Base-by-base conservation (phyloP, 768 basidiomycete species). In the Kwoniella sp. region DNA sequence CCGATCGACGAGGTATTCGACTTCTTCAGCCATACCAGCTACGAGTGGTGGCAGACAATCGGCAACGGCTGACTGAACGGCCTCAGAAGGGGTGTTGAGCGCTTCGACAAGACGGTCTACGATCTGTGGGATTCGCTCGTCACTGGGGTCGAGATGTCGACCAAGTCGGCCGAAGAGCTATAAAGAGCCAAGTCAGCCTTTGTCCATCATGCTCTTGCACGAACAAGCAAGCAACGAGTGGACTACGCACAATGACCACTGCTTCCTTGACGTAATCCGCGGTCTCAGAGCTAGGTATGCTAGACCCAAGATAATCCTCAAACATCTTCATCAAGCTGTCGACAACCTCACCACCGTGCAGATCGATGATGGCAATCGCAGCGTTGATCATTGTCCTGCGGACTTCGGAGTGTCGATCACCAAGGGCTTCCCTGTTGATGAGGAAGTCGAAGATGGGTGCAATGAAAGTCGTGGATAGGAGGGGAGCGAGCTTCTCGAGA, bases 61-160 rank as follows among this genome's bases (percentile, higher is more conserved):
- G 0, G 94, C 92, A 1, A 98, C 93, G 8, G 96, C 94, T 51
- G 92, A 89, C 78, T 98, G 95, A 0, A 99, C 96, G 76, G 94
- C 89, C 78, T 99, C 96, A 1, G 93, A 87, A 0, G 95, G 96
- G 0, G 94, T 98, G 80, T 89, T 90, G 63, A 99, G 83, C 0
- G 95, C 92, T 31, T 91, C 90, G 8, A 95, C 87, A 22, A 98
- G 83, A 11, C 93, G 84, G 66, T 92, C 87, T 9, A 97, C 89
- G 67, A 97, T 90, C 12, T 82, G 81, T 0, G 91, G 89, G 48
- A 96, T 87, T 0, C 93, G 88, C 4, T 84, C 67, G 78, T 97
- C 93, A 0, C 86, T 85, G 1, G 87, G 81, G 55, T 91, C 87
- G 50, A 99, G 84, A 81, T 97, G 93, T 7, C 90, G 85, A 5